These are phyloP conservation scores for Podaxis sp. DNA, from an alignment of 768 basidiomycete species.

Conservation along the genomic window DNA sequence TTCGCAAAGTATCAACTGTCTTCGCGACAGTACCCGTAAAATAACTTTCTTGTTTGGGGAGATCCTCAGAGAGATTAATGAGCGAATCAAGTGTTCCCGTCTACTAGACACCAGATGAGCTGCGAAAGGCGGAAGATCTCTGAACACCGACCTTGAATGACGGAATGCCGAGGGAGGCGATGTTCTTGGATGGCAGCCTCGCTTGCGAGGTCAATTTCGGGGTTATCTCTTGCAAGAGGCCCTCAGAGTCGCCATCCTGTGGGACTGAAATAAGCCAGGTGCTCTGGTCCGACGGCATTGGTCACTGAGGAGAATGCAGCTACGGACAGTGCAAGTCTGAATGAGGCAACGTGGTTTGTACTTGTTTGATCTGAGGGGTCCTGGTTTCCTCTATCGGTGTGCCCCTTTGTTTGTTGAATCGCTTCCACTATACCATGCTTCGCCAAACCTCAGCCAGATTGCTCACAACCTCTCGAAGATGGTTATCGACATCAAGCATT, in stretches of 20 bases:
- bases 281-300: slow-evolving; percentile 94
- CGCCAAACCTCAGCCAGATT: slow-evolving; percentile 12
- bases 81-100: slow-evolving; percentile 93
- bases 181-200: slow-evolving; percentile 45
- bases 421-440: not conserved
- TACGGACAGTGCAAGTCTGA: slow-evolving; percentile 16
- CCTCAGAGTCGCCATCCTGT: slow-evolving; percentile 81
- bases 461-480: slow-evolving; percentile 23
- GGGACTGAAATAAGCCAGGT: slow-evolving; percentile 93
- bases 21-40: slow-evolving; percentile 90
- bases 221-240: slow-evolving; percentile 62
- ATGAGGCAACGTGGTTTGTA: slow-evolving; percentile 15
- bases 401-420: not conserved
- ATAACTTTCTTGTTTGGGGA: slow-evolving; percentile 87
- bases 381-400: not conserved
- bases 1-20: slow-evolving; percentile 90
- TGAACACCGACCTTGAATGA: slow-evolving; percentile 76
- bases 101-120: slow-evolving; percentile 40
- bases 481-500: slow-evolving; percentile 33
- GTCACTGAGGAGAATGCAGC: slow-evolving; percentile 15
- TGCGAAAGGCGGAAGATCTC: slow-evolving; percentile 14
- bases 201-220: slow-evolving; percentile 62
- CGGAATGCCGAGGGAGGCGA: slow-evolving; percentile 74
- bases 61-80: slow-evolving; percentile 84
- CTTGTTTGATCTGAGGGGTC: slow-evolving; percentile 17